Conservation (phyloP, 345 rosid species). For the Populus ilicifolia region DNA sequence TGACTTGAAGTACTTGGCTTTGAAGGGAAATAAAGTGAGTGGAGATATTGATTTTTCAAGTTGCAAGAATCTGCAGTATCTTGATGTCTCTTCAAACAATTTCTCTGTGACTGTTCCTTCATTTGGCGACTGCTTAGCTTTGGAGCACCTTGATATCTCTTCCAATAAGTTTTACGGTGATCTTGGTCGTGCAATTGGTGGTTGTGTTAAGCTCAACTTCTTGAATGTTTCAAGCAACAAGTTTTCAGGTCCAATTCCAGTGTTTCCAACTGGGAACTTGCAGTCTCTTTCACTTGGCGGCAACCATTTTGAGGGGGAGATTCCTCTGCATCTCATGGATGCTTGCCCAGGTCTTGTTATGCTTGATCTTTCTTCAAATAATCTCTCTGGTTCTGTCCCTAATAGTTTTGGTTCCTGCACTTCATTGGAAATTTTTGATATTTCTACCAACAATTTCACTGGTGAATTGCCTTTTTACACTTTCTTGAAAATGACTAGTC, state of each 20-base stretch:
- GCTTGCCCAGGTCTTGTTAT: conserved; percentile 61
- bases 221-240: conserved; percentile 63
- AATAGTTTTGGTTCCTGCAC: conserved; percentile 55
- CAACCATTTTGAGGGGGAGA: conserved; percentile 59
- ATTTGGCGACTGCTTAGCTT: conserved; percentile 59
- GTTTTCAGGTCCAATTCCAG: conserved; percentile 63
- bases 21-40: conserved; percentile 61
- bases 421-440: conserved; percentile 46
- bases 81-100: conserved; percentile 78
- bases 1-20: conserved; percentile 42
- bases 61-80: conserved; percentile 50
- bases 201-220: conserved; percentile 53
- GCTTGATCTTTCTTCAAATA: conserved; percentile 75
- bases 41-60: conserved; percentile 67
- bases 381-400: conserved; percentile 70
- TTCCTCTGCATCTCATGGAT: conserved; percentile 57
- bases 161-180: conserved; percentile 64
- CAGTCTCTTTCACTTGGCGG: conserved; percentile 47
- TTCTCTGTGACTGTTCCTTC: conserved; percentile 49
- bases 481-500: conserved; percentile 50
- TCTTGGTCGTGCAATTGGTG: conserved; percentile 45
- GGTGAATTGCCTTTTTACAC: conserved; percentile 68
- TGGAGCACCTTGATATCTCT: conserved; percentile 75
- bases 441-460: conserved; percentile 61
- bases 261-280: conserved; percentile 43